Conservation (phyloP, 2,329 filamentous ascomycete species). For the Cordyceps javanica region DNA sequence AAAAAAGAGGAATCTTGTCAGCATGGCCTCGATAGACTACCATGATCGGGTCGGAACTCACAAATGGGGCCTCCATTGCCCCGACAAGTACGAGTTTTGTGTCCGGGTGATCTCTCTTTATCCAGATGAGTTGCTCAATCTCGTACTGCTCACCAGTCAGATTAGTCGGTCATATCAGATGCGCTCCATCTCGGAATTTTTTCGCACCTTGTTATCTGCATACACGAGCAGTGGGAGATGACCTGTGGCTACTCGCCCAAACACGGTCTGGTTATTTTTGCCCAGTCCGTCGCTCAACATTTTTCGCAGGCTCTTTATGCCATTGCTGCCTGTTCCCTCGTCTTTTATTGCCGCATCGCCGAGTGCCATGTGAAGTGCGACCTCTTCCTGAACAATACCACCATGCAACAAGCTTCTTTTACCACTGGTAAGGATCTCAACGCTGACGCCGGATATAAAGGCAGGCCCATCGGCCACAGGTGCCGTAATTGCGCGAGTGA, state of each 20-base stretch:
- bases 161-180: not conserved
- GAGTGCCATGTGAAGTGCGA: slow-evolving; percentile 35
- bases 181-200: not conserved
- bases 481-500: slow-evolving; percentile 37
- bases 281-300: slow-evolving; percentile 28
- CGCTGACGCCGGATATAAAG: slow-evolving; percentile 35
- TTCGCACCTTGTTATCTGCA: slow-evolving; percentile 30
- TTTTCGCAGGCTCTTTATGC: slow-evolving; percentile 28
- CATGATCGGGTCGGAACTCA: slow-evolving; percentile 16
- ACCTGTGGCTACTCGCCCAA: slow-evolving; percentile 31
- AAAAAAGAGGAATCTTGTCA: too few relatives aligned
- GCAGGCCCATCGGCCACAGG: slow-evolving; percentile 24
- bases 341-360: slow-evolving; percentile 28
- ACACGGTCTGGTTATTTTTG: slow-evolving; percentile 29
- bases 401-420: slow-evolving; percentile 33
- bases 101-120: slow-evolving; percentile 29
- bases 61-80: slow-evolving; percentile 31
- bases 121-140: slow-evolving; percentile 32
- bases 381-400: slow-evolving; percentile 35
- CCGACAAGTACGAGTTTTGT: slow-evolving; percentile 33
- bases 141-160: slow-evolving; percentile 25
- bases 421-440: slow-evolving; percentile 32
- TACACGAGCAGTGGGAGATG: slow-evolving; percentile 34
- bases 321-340: slow-evolving; percentile 19
- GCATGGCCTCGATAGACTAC: not conserved